These are phyloP conservation scores for Amaranthus cruentus DNA, from an alignment of 148 eudicot species.

Conservation along the genomic window DNA sequence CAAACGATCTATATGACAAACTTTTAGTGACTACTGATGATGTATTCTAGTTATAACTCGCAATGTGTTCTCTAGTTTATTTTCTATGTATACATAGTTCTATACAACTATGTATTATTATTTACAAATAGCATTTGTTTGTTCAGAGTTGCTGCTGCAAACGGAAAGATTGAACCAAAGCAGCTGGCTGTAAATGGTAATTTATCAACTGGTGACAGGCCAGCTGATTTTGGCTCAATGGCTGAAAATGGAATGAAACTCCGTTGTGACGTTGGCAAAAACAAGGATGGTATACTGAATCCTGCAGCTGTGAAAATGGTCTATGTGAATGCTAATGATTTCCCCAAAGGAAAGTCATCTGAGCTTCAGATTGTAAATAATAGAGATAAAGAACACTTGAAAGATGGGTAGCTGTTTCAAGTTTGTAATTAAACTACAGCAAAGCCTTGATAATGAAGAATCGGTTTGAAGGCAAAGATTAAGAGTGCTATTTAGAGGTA, in stretches of 20 bases:
- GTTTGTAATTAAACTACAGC: conserved; percentile 51
- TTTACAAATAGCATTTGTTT: background rate
- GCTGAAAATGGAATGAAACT: conserved; percentile 28
- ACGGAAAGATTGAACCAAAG: conserved; percentile 24
- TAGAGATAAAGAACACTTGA: conserved; percentile 46
- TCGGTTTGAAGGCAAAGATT: conserved; percentile 37
- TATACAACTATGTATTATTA: background rate
- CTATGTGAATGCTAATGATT: conserved; percentile 47
- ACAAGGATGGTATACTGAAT: conserved; percentile 30
- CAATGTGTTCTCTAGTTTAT: background rate
- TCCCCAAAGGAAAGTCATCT: conserved; percentile 34
- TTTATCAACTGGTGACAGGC: conserved; percentile 20
- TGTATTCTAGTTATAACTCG: background rate
- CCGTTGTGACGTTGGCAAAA: conserved; percentile 28
- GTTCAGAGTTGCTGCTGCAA: conserved; percentile 33
- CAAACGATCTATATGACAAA: too few relatives aligned
- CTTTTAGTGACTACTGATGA: too few relatives aligned
- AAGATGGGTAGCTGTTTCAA: conserved; percentile 32
- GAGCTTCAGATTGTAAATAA: conserved; percentile 59
- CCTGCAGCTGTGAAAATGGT: conserved; percentile 32
- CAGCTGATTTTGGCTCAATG: conserved; percentile 28
- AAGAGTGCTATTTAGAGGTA: conserved; percentile 50
- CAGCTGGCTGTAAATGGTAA: conserved; percentile 28
- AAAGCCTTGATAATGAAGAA: conserved; percentile 45
- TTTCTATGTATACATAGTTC: background rate